Evolutionary conservation across 768 basidiomycete genomes (phyloP), one percentile per base, ranked within the genome.

Genomic region (Lentinula sp.): DNA sequence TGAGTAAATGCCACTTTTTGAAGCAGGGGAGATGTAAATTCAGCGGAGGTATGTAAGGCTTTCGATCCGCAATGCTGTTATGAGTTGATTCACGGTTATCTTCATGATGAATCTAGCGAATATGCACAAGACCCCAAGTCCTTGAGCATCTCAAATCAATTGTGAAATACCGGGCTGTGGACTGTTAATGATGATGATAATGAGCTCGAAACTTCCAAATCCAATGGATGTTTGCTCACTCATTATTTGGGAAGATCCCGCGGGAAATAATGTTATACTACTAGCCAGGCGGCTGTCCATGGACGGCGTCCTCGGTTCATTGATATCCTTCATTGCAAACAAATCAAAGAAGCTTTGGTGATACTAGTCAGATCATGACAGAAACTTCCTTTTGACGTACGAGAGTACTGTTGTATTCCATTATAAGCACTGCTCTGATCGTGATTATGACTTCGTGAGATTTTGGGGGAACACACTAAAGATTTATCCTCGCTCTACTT

Each of bases 11-110:
- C 68, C 73, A 73, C 55, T 82, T 75, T 68, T 71, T 80, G 64
- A 84, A 82, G 74, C 74, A 78, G 51, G 81, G 81, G 18, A 81
- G 73, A 60, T 88, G 87, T 70, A 86, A 83, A 69, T 88, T 88
- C 70, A 69, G 75, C 63, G 85, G 82, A 70, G 75, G 86, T 87
- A 63, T 62, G 76, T 76, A 50, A 61, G 64, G 36, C 49, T 33
- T 59, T 50, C 35, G 6, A 51, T 32, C 41, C 60, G 39, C 48
- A 33, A 48, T 39, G 12, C 41, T 58, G 57, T 49, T 23, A 56
- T 61, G 60, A 51, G 61, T 15, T 39, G 28, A 51, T 61, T 51
- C 37, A 52, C 61, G 56, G 61, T 52, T 45, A 28, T 20, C 16
- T 20, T 56, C 54, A 64, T 62, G 48, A 48, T 3, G 28, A 28